Base-by-base conservation (phyloP, 1,284 basidiomycete species). In the Papiliotrema fonsecae region DNA sequence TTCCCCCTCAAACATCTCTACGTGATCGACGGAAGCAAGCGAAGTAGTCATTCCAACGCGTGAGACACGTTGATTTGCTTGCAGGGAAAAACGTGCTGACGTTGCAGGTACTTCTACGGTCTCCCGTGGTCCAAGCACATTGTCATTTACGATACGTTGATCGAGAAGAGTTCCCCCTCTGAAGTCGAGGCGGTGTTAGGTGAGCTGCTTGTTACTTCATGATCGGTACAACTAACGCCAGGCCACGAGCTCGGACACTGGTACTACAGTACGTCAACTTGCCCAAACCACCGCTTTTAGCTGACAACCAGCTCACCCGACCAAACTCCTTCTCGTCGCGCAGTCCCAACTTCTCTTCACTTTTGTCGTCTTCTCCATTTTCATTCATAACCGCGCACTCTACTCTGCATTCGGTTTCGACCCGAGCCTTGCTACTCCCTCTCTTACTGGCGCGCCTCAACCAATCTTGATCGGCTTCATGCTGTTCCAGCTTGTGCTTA, bases 161-260 rank as follows among this genome's bases (percentile, higher is more conserved):
- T 97, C 69, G 86, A 93, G 63, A 84, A 97, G 67, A 87, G 83
- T 67, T 82, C 84, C 6, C 24, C 40, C 0, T 51, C 50, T 3
- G 47, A 42, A 24, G 43, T 47, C 25, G 56, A 51, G 27, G 51
- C 34, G 42, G 55, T 35, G 16, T 38, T 47, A 6, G 45, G 45
- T 26, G 47, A 50, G 59, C 43, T 14, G 25, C n/a, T 28, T 14
- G 6, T n/a, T 7, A n/a, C 28, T 39, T 42, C 19, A 47, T 22
- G 78, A 85, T 45, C 78, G 25, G 31, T 16, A 21, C 32, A 30
- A 16, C 77, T 78, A 54, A 24, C 69, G 37, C 21, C 6, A 64
- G 75, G 91, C 0, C 93, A 97, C 75, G 94, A 97, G 70, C 86
- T 97, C 21, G 94, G 94, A 0, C 92, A 97, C 75, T 97, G 91